Evolutionary conservation across 129 eudicot genomes (phyloP).

Genomic region (Centaurea solstitialis): DNA sequence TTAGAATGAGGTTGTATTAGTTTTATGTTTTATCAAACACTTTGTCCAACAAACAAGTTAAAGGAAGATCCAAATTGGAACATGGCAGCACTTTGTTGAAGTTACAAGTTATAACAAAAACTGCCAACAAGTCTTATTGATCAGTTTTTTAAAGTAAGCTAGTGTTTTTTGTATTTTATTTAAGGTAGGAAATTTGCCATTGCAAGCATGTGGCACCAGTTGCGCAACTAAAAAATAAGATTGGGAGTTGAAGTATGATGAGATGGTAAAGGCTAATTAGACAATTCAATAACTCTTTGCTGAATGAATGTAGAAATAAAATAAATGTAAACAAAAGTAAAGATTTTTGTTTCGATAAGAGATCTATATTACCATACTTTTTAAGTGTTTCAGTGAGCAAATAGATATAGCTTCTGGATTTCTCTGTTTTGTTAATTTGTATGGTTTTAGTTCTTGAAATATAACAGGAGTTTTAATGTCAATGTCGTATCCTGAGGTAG

Average conservation of each 20-base stretch:
- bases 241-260: neutral
- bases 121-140: conserved; percentile 3
- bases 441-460: neutral
- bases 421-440: neutral
- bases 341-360: conserved; percentile 7
- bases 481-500: neutral
- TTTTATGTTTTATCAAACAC: conserved; percentile 8
- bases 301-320: neutral
- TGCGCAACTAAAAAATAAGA: neutral
- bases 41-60: neutral
- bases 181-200: neutral
- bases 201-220: conserved; percentile 1
- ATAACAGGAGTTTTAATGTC: neutral
- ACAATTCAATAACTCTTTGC: neutral
- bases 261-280: conserved; percentile 1
- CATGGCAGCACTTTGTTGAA: conserved; percentile 22
- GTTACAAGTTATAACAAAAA: conserved; percentile 2
- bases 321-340: neutral
- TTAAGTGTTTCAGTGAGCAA: neutral
- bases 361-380: neutral
- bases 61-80: conserved; percentile 25
- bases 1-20: neutral
- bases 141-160: neutral
- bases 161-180: neutral
- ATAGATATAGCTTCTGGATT: conserved; percentile 2